Conservation (phyloP, 345 rosid genomes). For the Eucalyptus sp. region DNA sequence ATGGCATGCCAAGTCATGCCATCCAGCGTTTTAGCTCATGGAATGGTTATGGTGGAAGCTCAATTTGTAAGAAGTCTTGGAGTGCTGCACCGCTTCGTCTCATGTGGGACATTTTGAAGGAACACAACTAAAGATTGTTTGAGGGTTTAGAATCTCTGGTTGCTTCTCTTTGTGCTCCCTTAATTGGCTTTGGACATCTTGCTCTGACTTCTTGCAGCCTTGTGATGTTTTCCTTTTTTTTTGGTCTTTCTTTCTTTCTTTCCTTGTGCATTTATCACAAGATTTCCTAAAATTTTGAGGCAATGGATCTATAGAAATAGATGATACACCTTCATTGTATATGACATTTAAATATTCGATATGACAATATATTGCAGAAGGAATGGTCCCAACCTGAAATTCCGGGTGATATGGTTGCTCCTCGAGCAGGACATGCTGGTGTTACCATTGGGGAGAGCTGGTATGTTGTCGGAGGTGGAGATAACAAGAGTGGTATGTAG, state of each 20-base stretch:
- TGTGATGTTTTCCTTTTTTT: not conserved
- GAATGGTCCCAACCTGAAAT: conserved; percentile 93
- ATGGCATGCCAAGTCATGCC: not conserved
- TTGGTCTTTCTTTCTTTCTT: not conserved
- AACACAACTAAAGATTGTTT: not conserved
- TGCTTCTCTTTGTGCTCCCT: not conserved
- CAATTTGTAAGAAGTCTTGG: not conserved
- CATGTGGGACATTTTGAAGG: not conserved
- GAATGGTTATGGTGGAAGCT: not conserved
- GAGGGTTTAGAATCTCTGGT: not conserved
- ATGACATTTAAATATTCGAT: not conserved
- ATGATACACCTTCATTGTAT: not conserved
- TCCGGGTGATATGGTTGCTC: conserved; percentile 57
- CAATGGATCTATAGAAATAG: not conserved
- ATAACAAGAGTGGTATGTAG: conserved; percentile 70
- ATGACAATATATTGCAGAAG: conserved; percentile 38
- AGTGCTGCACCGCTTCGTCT: not conserved
- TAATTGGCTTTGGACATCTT: not conserved
- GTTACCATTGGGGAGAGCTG: conserved; percentile 68
- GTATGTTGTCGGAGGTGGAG: conserved; percentile 97
- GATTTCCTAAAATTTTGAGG: not conserved
- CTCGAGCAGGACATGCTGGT: conserved; percentile 96
- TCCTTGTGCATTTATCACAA: not conserved
- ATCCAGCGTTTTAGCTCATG: not conserved
- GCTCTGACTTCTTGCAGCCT: not conserved